Conservation (phyloP, 257 asterid genomes). For the Rehmannia glutinosa region DNA sequence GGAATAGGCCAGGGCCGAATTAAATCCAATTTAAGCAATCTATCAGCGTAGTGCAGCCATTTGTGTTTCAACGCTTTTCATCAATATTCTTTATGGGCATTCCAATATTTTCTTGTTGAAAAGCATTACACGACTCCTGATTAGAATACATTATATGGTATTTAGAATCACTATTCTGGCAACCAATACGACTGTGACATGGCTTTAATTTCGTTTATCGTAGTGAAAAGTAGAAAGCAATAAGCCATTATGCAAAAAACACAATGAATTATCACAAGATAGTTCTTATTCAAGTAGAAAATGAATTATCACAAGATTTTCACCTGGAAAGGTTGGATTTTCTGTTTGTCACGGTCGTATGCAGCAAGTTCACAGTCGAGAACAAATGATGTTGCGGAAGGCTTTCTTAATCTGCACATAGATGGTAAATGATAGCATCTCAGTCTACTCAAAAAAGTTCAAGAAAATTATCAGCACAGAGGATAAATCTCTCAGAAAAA, state of each 20-base stretch:
- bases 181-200: slow-evolving; percentile 1
- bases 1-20: not conserved
- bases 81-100: not conserved
- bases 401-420: slow-evolving; percentile 61
- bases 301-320: slow-evolving; percentile 2
- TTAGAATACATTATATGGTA: not conserved
- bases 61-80: not conserved
- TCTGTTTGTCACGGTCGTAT: slow-evolving; percentile 83
- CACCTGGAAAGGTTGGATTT: slow-evolving; percentile 94
- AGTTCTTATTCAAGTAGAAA: slow-evolving; percentile 1
- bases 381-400: slow-evolving; percentile 78
- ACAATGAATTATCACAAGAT: not conserved
- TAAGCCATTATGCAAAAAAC: not conserved
- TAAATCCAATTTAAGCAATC: not conserved
- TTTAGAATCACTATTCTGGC: slow-evolving; percentile 2
- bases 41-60: slow-evolving; percentile 1
- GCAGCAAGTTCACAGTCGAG: slow-evolving; percentile 98
- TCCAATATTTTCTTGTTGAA: not conserved
- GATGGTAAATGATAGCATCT: slow-evolving; percentile 2
- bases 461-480: not conserved
- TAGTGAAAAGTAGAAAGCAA: not conserved
- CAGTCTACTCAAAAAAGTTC: not conserved
- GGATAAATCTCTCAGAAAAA: too few relatives aligned
- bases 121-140: slow-evolving; percentile 6
- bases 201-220: not conserved